phyloP scores from a whole-genome alignment of 140 eudicot species.

The Flaveria floridana region DNA sequence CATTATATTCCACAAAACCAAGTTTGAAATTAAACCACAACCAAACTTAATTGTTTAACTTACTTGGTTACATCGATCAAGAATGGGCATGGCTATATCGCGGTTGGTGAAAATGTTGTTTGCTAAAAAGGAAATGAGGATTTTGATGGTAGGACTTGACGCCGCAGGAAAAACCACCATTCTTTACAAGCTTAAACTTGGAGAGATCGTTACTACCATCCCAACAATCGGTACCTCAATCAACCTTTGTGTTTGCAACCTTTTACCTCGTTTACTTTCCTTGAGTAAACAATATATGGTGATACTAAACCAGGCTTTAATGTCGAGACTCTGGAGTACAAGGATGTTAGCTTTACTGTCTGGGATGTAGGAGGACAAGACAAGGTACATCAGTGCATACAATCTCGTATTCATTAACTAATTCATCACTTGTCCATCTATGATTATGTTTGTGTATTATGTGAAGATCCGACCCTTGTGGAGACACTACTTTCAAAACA shows the following conservation, averaged over 20 bases:
- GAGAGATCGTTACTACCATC: conserved; percentile 53
- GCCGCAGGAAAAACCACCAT: conserved; percentile 63
- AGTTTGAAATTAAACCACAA: background rate
- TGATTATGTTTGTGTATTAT: conserved; percentile 12
- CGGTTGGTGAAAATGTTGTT: conserved; percentile 39
- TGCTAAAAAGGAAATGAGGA: conserved; percentile 60
- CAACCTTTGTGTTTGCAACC: background rate
- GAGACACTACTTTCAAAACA: conserved; percentile 53
- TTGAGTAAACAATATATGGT: background rate
- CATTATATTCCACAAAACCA: conserved; percentile 13
- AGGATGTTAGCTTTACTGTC: conserved; percentile 37
- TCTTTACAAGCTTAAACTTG: conserved; percentile 56
- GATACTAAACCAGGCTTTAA: conserved; percentile 37
- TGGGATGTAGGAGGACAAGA: conserved; percentile 47
- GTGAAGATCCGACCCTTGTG: conserved; percentile 51
- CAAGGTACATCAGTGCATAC: conserved; percentile 23
- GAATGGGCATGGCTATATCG: conserved; percentile 43
- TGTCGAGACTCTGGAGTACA: conserved; percentile 50
- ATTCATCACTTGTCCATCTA: background rate
- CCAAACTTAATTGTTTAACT: background rate
- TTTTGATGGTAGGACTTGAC: conserved; percentile 58
- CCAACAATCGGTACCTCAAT: conserved; percentile 40
- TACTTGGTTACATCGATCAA: background rate
- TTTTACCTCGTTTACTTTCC: background rate
- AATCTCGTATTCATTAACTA: background rate